Evolutionary conservation across 352 stramenopile genomes (phyloP), one percentile per base, ranked within the genome.

Genomic region (Globisporangium spiculum): DNA sequence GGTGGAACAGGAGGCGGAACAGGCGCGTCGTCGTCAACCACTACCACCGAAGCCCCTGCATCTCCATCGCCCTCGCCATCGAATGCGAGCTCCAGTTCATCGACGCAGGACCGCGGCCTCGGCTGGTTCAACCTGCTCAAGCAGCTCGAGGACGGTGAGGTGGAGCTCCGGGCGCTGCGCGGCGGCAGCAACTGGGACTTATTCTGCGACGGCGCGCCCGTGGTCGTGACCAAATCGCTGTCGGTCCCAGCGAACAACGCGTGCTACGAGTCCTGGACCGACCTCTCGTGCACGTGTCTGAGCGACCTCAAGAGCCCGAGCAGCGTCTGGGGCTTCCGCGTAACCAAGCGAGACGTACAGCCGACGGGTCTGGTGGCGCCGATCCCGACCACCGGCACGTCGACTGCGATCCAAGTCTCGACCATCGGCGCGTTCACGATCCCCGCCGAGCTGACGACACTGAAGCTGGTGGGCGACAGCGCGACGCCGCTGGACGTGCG

Each of bases 231-330:
- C 24, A 59, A 46, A 16, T 66, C 60, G 18, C 30, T 48, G 27
- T 18, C 10, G 7, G 16, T 41, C 4, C 14, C 30, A 6, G 60
- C 3, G 27, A 66, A 66, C 44, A 27, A 30, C 3, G 48, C 14
- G n/a, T 66, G 60, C 22, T 50, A 27, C 14, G 26, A 34, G 12
- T 12, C 8, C 20, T 66, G 60, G 60, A 48, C 44, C 26, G 30
- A 66, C 27, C 27, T 66, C 26, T 66, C 60, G 0, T 66, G 60
- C 44, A 59, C 60, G 24, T 66, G 60, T 32, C 32, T 66, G 18
- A 66, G 50, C 46, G 60, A 63, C 8, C 16, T 63, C n/a, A 44
- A 54, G 44, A 32, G 44, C 34, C 58, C 34, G 24, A 30, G 26
- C 18, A 63, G n/a, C 18, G 30, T 32, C 22, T 63, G 58, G 58